Base-by-base conservation (phyloP, 768 basidiomycete genomes). In the Psilocybe subaeruginosa region DNA sequence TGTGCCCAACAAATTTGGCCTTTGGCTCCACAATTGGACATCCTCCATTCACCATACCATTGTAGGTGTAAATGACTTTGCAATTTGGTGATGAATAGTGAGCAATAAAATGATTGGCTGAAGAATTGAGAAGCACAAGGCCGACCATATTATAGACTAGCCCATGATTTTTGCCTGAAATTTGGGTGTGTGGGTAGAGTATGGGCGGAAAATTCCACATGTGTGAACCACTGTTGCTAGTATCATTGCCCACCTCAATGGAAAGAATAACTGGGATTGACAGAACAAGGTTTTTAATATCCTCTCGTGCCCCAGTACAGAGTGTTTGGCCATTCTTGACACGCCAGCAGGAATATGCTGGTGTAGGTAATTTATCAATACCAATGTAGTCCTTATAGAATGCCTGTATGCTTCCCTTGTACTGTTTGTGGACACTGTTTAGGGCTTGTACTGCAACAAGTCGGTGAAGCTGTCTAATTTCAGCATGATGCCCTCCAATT, bases 81-180 rank as follows among this genome's bases (percentile, higher is more conserved):
- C 60, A 23, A 7, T 68, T 57, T 4, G 39, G 27, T 9, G 52
- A 57, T 0, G 58, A n/a, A 54, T 69, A 73, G 2, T 69, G 59
- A 30, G 70, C 66, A 52, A 64, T 71, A 46, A 71, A 73, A 55
- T 75, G 72, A 11, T 54, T 6, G 19, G 33, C 9, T 14, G 9
- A 23, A n/a, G 27, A n/a, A 16, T 63, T 67, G n/a, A 64, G 39
- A 17, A 73, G 66, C 0, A 49, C 70, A n/a, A 65, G 56, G 0
- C 72, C 72, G 7, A 70, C 54, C 0, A 73, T 56, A 51, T 72
- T 64, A 58, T 73, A 73, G 3, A 67, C 56, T 2, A 70, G 29
- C 4, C 56, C 65, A n/a, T 48, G 11, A 16, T 61, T 54, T 31
- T 58, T 54, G 7, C 39, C 48, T 33, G 55, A 23, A 14, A 17